These are phyloP conservation scores for Fusarium sp. DNA, from an alignment of 2,329 filamentous ascomycete species.

Conservation along the genomic window DNA sequence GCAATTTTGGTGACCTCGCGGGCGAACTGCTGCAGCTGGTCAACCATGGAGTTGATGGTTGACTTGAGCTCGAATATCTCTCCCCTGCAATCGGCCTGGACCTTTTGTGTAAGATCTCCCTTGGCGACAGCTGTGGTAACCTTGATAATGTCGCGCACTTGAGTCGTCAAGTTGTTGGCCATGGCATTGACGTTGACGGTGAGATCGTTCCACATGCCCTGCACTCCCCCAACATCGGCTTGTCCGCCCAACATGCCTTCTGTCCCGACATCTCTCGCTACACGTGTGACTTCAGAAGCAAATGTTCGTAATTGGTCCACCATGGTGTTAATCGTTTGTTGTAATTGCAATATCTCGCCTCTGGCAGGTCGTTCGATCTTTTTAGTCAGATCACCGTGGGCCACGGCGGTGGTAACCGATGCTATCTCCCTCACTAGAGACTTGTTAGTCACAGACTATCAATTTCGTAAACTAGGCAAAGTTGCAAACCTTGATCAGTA, in stretches of 20 bases:
- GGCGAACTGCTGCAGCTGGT: conserved; percentile 95
- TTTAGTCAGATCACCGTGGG: conserved; percentile 83
- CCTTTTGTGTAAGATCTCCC: conserved; percentile 95
- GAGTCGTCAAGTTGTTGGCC: conserved; percentile 86
- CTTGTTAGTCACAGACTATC: conserved; percentile 18
- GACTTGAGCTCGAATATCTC: conserved; percentile 96
- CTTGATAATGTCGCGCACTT: conserved; percentile 94
- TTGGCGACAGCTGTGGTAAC: conserved; percentile 77
- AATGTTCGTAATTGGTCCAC: conserved; percentile 86
- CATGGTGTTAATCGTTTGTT: conserved; percentile 91
- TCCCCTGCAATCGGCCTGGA: conserved; percentile 90
- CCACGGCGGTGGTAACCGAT: conserved; percentile 83
- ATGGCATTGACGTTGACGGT: conserved; percentile 89
- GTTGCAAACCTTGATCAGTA: conserved; percentile 71
- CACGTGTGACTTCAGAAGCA: conserved; percentile 83
- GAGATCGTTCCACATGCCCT: conserved; percentile 89
- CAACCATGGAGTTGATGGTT: conserved; percentile 99
- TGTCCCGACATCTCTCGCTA: conserved; percentile 84
- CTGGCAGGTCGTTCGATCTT: conserved; percentile 84
- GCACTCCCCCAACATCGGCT: conserved; percentile 83
- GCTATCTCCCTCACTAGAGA: conserved; percentile 79
- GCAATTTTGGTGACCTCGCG: conserved; percentile 97
- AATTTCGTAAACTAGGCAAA: not conserved
- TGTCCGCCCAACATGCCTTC: conserved; percentile 85
- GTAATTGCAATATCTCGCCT: conserved; percentile 83